Conservation (phyloP, 2,329 filamentous ascomycete species). For the Arthrobotrys musiformis region DNA sequence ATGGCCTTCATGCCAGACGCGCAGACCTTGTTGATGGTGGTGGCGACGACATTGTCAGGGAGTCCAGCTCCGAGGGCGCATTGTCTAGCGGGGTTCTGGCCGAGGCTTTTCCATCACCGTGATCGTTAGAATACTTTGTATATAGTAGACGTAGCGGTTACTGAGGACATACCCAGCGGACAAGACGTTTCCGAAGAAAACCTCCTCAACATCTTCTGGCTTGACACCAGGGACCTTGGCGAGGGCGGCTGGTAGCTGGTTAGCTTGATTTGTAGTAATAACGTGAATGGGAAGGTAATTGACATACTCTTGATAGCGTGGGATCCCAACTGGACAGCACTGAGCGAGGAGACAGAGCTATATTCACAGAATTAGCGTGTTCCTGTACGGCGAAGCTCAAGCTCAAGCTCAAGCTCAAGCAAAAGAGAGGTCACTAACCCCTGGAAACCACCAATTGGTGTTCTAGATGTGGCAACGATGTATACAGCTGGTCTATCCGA, state of each 20-base stretch:
- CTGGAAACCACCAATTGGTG: conserved; percentile 92
- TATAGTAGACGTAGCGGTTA: conserved; percentile 11
- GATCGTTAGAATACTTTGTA: conserved; percentile 54
- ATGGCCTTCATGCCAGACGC: conserved; percentile 94
- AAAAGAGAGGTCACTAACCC: conserved; percentile 70
- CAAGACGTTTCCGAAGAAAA: conserved; percentile 98
- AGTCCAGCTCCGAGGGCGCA: conserved; percentile 91
- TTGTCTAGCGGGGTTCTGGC: conserved; percentile 95
- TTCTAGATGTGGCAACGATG: conserved; percentile 91
- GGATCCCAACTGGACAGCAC: conserved; percentile 84
- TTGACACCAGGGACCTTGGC: conserved; percentile 87
- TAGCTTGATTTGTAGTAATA: not conserved
- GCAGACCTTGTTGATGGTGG: conserved; percentile 99
- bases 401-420: not conserved
- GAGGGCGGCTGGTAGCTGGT: conserved; percentile 71
- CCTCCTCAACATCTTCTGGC: conserved; percentile 89
- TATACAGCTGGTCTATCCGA: conserved; percentile 73
- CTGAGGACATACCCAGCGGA: conserved; percentile 81
- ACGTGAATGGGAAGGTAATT: not conserved
- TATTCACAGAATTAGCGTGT: conserved; percentile 42
- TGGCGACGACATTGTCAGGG: conserved; percentile 80
- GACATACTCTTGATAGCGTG: conserved; percentile 89
- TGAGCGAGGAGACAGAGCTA: conserved; percentile 88
- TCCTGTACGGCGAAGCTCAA: not conserved
- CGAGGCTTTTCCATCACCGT: conserved; percentile 72